Evolutionary conservation across 768 basidiomycete species (phyloP).

Genomic region (Clitopilus hobsonii): DNA sequence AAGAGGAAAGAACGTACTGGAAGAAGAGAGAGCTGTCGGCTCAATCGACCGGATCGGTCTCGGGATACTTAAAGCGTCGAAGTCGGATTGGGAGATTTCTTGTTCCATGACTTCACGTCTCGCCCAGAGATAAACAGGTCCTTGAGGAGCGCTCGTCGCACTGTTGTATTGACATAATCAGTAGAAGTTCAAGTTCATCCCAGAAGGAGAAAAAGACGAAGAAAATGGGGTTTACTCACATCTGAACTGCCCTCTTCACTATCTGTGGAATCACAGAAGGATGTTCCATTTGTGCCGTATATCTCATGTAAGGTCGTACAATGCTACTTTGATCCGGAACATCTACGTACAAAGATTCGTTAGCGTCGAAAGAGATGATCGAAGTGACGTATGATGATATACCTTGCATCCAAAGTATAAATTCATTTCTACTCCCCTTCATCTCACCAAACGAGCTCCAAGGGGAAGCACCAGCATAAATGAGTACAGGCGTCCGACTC

Average conservation of each 20-base stretch:
- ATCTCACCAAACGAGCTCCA: constrained; percentile 48
- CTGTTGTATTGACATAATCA: too few species aligned
- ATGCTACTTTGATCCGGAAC: constrained; percentile 68
- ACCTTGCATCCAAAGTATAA: constrained; percentile 74
- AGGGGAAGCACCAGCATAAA: constrained; percentile 70
- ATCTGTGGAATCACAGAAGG: constrained; percentile 46
- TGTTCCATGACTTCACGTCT: constrained; percentile 69
- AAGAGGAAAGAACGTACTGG: constrained; percentile 18
- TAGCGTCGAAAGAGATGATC: neutral
- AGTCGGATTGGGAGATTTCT: constrained; percentile 34
- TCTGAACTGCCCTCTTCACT: constrained; percentile 57
- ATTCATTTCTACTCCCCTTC: constrained; percentile 65
- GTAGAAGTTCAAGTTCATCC: too few species aligned
- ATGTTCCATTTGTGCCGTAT: constrained; percentile 53
- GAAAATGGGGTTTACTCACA: constrained; percentile 15
- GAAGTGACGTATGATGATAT: neutral
- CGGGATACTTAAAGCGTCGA: constrained; percentile 18
- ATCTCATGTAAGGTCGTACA: constrained; percentile 73
- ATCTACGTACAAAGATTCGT: constrained; percentile 31
- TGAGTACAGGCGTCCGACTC: constrained; percentile 58
- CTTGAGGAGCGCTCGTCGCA: constrained; percentile 63
- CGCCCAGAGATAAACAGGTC: constrained; percentile 73
- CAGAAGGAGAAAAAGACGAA: neutral
- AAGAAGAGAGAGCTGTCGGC: constrained; percentile 39
- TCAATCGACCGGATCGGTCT: constrained; percentile 30